Evolutionary conservation across 805 yeast species (phyloP).

Genomic region (Torulaspora microellipsoides): DNA sequence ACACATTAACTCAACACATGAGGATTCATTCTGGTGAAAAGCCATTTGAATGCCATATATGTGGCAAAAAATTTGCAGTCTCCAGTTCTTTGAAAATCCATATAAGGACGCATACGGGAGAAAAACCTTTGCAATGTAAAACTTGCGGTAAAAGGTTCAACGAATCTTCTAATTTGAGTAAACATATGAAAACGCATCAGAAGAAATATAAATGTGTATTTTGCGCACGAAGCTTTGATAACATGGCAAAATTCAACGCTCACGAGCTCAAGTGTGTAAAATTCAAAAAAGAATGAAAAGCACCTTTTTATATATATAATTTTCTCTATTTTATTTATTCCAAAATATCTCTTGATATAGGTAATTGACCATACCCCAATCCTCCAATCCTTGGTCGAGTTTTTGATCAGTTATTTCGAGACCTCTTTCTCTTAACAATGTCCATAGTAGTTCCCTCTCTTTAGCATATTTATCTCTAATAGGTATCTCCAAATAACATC

Average conservation of each 20-base stretch:
- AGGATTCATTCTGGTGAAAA: conserved; percentile 87
- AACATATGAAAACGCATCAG: conserved; percentile 78
- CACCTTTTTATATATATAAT: neutral
- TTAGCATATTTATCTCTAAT: conserved; percentile 59
- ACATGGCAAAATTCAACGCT: conserved; percentile 37
- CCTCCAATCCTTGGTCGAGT: conserved; percentile 69
- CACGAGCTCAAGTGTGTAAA: conserved; percentile 34
- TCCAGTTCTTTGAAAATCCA: conserved; percentile 81
- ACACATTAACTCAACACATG: conserved; percentile 74
- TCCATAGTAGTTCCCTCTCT: conserved; percentile 62
- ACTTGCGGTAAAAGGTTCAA: conserved; percentile 82
- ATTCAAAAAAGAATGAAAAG: neutral
- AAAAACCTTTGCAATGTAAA: conserved; percentile 76
- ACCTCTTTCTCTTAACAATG: conserved; percentile 38
- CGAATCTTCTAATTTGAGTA: conserved; percentile 83
- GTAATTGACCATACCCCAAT: conserved; percentile 71
- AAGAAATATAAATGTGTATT: conserved; percentile 46
- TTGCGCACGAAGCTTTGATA: conserved; percentile 52
- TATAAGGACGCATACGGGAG: conserved; percentile 82
- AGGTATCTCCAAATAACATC: conserved; percentile 70
- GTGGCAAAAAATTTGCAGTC: conserved; percentile 78
- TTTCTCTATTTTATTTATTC: conserved; percentile 8
- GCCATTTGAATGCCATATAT: conserved; percentile 69
- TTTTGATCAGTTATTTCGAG: conserved; percentile 34
- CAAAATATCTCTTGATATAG: conserved; percentile 37